A percentile compares a stretch with the other conserved stretches of the same genome.
Conservation (phyloP, 106 monocot genomes). For the Acanthochlamys bracteata region DNA sequence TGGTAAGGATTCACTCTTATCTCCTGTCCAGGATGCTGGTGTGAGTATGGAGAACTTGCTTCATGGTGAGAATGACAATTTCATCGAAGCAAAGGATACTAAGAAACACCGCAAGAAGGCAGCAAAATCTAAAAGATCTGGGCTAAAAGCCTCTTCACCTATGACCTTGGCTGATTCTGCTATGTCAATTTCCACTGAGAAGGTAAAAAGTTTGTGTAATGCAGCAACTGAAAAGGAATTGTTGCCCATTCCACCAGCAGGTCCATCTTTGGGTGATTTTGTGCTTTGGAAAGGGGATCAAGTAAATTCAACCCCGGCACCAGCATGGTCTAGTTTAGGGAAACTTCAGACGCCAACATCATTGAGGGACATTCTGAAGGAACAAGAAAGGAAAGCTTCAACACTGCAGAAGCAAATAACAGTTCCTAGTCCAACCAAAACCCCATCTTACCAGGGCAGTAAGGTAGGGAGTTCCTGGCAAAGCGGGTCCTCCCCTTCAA, state of each 20-base stretch:
- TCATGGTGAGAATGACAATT: slow-evolving; percentile 46
- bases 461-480: slow-evolving; percentile 43
- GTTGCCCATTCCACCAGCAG: slow-evolving; percentile 47
- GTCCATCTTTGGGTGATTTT: slow-evolving; percentile 92
- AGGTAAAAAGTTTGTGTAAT: slow-evolving; percentile 32
- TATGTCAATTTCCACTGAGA: slow-evolving; percentile 25
- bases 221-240: slow-evolving; percentile 46
- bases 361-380: slow-evolving; percentile 75
- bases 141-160: slow-evolving; percentile 41
- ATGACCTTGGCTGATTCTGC: slow-evolving; percentile 37
- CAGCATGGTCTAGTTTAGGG: slow-evolving; percentile 72
- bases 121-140: slow-evolving; percentile 56
- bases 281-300: slow-evolving; percentile 85
- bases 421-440: slow-evolving; percentile 30
- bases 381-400: slow-evolving; percentile 58
- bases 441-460: slow-evolving; percentile 22
- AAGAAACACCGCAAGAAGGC: slow-evolving; percentile 79
- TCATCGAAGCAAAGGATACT: slow-evolving; percentile 85
- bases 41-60: slow-evolving; percentile 10
- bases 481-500: slow-evolving; percentile 67
- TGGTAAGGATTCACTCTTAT: slow-evolving; percentile 12
- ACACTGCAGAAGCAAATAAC: slow-evolving; percentile 31
- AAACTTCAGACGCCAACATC: slow-evolving; percentile 54
- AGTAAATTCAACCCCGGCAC: slow-evolving; percentile 27
- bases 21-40: slow-evolving; percentile 8